Evolutionary conservation across 2,329 filamentous ascomycete genomes (phyloP), one percentile per base, ranked within the genome.

Genomic region (Taxawa tesnikishii): DNA sequence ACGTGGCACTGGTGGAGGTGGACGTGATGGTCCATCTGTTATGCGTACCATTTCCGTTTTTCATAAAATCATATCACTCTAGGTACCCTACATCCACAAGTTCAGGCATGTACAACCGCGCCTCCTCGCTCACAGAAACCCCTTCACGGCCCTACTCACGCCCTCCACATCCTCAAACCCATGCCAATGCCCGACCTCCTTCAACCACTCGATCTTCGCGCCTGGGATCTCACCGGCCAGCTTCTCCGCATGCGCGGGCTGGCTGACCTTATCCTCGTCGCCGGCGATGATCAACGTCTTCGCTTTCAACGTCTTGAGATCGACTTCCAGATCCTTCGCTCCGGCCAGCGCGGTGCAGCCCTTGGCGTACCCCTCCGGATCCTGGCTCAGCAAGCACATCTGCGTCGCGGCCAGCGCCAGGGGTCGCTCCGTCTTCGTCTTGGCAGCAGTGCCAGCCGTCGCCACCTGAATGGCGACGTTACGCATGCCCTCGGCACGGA

Each of bases 281-380:
- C 67, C 65, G 0, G 61, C 62, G 2, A 70, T 37, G 26, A 71
- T 50, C 17, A 59, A 41, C 1, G 52, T 53, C n/a, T 48, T 41
- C 4, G 46, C 42, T 6, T 50, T 40, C 4, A 66, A 31, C 5
- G 45, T 37, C 13, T 48, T 39, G 3, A 64, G 40, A 14, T 56
- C 45, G 14, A 65, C 29, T n/a, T 23, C 19, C 11, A 41, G 34
- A 13, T 46, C 40, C 2, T 45, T 46, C 1, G 58, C 57, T 4
- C 49, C 49, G 3, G 62, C 68, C 17, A 72, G 50, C 3, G 68
- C 68, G 16, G 52, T 51, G 26, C 64, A 67, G 0, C 57, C 68
- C 38, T 73, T 73, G 2, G 68, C 68, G 44, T 71, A 73, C 2
- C 63, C 63, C 38, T 73, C 68, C 0, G 63, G 54, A 39, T 70